Base-by-base conservation (phyloP, 2,329 filamentous ascomycete species). In the Colletotrichum incanum region DNA sequence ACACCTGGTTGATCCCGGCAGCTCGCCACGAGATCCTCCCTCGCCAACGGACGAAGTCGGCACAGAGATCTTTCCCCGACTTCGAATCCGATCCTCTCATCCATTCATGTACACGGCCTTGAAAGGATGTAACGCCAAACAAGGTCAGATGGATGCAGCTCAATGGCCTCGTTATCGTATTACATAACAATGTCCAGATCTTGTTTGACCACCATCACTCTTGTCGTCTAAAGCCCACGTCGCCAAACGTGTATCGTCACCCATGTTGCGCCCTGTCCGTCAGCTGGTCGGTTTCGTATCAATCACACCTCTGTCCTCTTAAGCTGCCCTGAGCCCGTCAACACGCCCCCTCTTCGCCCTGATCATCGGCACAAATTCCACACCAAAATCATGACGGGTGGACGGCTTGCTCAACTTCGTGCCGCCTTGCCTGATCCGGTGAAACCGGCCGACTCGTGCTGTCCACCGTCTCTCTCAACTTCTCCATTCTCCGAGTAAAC, bases 391-490 rank as follows among this genome's bases (percentile, higher is more conserved):
- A 52, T 20, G 26, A 34, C 28, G 12, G 31, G 12, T 43, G 37
- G 20, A 34, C 37, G 37, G n/a, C 23, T n/a, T 52, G 26, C 65
- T 71, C 16, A 31, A 52, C 26, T 52, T 43, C 28, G 23, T 39
- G 50, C 37, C 41, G 26, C 65, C 60, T 64, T 70, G 23, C 65
- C 59, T 64, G 28, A 65, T 56, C 59, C 54, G 65, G 66, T 60
- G 65, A 72, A 70, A 70, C 70, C 47, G 43, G 39, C 54, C 70
- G 70, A 72, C 37, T 72, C 70, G 65, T 72, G 70, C 41, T 65
- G 50, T 43, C 59, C 54, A 69, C 54, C 55, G 39, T 31, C 31
- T 55, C 31, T 59, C 20, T 20, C 39, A 20, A 28, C 52, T 28
- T 26, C 45, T 31, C 50, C 37, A 14, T 52, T 56, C 49, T 43